These are phyloP conservation scores for Phaseolus coccineus DNA, from an alignment of 331 rosid species.

Conservation along the genomic window DNA sequence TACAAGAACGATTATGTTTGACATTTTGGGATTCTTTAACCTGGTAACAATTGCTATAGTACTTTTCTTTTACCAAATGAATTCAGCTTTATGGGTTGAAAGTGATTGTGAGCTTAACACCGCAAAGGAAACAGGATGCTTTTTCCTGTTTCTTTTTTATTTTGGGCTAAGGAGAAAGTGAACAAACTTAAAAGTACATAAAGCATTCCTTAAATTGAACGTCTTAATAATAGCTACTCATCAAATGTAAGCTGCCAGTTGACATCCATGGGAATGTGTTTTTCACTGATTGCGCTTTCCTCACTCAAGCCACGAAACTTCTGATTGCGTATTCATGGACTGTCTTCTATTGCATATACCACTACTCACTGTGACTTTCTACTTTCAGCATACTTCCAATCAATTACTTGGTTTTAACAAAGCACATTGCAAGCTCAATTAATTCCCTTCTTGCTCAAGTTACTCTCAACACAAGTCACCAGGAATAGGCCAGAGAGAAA, in stretches of 20 bases:
- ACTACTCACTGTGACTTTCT: slow-evolving; percentile 43
- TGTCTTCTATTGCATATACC: slow-evolving; percentile 26
- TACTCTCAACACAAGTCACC: slow-evolving; percentile 35
- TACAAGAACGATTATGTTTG: slow-evolving; percentile 51
- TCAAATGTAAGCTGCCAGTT: slow-evolving; percentile 55
- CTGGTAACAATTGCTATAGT: slow-evolving; percentile 6
- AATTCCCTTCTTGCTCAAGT: slow-evolving; percentile 23
- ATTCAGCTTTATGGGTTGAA: slow-evolving; percentile 44
- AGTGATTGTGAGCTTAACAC: slow-evolving; percentile 49
- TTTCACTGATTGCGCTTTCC: slow-evolving; percentile 56
- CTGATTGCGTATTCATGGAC: slow-evolving; percentile 35
- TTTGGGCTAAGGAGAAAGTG: slow-evolving; percentile 38
- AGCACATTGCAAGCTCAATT: slow-evolving; percentile 27
- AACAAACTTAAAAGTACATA: slow-evolving; percentile 53
- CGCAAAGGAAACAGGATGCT: slow-evolving; percentile 43
- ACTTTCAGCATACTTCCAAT: slow-evolving; percentile 37
- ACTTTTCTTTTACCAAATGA: slow-evolving; percentile 46
- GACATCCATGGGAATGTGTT: slow-evolving; percentile 50
- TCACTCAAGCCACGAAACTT: slow-evolving; percentile 51
- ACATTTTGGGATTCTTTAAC: slow-evolving; percentile 43
- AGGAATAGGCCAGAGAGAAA: neutral
- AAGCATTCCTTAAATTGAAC: slow-evolving; percentile 63
- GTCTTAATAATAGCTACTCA: slow-evolving; percentile 65
- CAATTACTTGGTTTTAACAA: slow-evolving; percentile 45
- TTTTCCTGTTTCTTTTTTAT: neutral